Conservation (phyloP, 2,329 filamentous ascomycete species). For the Daldinia sp. region DNA sequence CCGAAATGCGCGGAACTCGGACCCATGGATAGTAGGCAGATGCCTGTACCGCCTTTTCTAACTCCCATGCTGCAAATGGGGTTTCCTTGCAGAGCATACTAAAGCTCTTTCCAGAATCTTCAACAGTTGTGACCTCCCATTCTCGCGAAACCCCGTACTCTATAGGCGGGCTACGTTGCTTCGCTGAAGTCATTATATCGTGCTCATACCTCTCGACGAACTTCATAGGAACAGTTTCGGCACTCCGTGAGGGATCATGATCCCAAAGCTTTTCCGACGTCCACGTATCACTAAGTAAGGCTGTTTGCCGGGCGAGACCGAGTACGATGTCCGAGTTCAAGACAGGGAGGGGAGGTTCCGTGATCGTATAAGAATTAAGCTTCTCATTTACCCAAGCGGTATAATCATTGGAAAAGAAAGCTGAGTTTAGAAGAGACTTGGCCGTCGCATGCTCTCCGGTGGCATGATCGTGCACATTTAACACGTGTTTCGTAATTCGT, state of each 20-base stretch:
- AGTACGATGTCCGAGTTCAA: neutral
- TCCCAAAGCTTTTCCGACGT: neutral
- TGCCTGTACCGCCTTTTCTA: neutral
- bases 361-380: neutral
- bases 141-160: neutral
- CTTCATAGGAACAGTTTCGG: neutral
- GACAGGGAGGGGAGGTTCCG: neutral
- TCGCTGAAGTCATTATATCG: too few species aligned
- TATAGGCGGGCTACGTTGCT: too few species aligned
- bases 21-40: constrained; percentile 16
- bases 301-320: too few species aligned
- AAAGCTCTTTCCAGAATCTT: neutral
- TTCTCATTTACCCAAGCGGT: neutral
- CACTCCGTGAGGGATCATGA: too few species aligned
- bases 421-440: neutral
- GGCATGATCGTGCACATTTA: neutral
- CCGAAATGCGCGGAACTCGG: constrained; percentile 12
- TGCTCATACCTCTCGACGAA: neutral
- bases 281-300: neutral
- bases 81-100: neutral
- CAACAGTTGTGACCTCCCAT: neutral
- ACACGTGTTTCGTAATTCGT: neutral
- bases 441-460: neutral
- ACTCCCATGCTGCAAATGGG: neutral
- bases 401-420: neutral